These are phyloP conservation scores for Vitis hybrid DNA, from an alignment of 177 flowering plant genomes.

Conservation along the genomic window DNA sequence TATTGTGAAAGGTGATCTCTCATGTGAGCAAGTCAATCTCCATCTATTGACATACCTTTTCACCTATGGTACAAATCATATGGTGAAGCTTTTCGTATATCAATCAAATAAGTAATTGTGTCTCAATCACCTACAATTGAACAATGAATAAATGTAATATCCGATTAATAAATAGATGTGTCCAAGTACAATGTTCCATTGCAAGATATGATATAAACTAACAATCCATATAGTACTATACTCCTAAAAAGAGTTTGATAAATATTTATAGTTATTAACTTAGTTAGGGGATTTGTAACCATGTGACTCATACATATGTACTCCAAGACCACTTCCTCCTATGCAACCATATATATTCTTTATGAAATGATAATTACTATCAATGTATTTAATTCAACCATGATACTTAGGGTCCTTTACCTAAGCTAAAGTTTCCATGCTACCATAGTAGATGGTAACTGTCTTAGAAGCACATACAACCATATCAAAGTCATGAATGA, in stretches of 20 bases:
- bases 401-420: constrained; percentile 10
- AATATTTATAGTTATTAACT: background rate
- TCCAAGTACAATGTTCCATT: too few species aligned
- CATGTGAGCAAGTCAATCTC: too few species aligned
- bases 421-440: background rate
- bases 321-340: background rate
- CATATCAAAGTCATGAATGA: background rate
- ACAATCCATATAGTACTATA: background rate
- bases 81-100: too few species aligned
- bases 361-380: constrained; percentile 1
- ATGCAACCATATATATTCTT: background rate
- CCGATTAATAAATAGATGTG: too few species aligned
- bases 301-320: background rate
- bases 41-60: too few species aligned
- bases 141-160: too few species aligned
- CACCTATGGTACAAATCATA: too few species aligned
- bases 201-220: accelerated
- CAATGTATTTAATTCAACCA: constrained; percentile 8
- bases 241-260: background rate
- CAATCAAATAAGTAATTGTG: too few species aligned
- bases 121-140: too few species aligned
- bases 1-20: too few species aligned
- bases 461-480: background rate
- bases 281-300: constrained; percentile 1
- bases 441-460: background rate